Evolutionary conservation across 331 rosid species (phyloP), one percentile per base, ranked within the genome.

Genomic region (Arachis monticola): DNA sequence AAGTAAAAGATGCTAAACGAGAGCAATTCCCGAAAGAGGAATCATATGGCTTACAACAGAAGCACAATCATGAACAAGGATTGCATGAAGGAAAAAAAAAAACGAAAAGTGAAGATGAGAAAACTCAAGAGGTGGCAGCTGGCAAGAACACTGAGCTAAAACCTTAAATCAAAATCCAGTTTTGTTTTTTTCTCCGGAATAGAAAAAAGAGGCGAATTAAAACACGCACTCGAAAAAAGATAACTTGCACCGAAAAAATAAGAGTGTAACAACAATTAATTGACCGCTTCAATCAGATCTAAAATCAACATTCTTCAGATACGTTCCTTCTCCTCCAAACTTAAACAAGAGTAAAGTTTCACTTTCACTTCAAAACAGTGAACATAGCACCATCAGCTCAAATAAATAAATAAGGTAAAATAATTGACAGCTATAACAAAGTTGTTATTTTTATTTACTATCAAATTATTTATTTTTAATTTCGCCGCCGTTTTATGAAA

Each of bases 201-300:
- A 58, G 48, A 12, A 56, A 64, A 8, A 8, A 11, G 27, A 10
- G 14, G 12, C 0, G 3, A 31, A 47, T 5, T 1, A 70, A 41
- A 31, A 53, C n/a, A 53, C 59, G 40, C 11, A 67, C 10, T 38
- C 14, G 31, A 70, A 2, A 2, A 17, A 64, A 10, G 2, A 9
- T 48, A 65, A 70, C 63, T 59, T 73, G 7, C 22, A 71, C 69
- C 7, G 7, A 53, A n/a, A 14, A 47, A 14, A 41, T 5, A 48
- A 76, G 46, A 74, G 7, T 45, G 8, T 46, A 57, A 51, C 6
- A 69, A 45, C 64, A 5, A 7, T 40, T 65, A 50, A 64, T 7
- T 31, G 50, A 61, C 46, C 8, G 59, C 35, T 83, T 77, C 64
- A 60, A 66, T 50, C 83, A 83, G 86, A 81, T 86, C 88, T 78